Evolutionary conservation across 192 early-diverging fungal genomes (phyloP), one percentile per base, ranked within the genome.

Genomic region (Gonapodya prolifera): DNA sequence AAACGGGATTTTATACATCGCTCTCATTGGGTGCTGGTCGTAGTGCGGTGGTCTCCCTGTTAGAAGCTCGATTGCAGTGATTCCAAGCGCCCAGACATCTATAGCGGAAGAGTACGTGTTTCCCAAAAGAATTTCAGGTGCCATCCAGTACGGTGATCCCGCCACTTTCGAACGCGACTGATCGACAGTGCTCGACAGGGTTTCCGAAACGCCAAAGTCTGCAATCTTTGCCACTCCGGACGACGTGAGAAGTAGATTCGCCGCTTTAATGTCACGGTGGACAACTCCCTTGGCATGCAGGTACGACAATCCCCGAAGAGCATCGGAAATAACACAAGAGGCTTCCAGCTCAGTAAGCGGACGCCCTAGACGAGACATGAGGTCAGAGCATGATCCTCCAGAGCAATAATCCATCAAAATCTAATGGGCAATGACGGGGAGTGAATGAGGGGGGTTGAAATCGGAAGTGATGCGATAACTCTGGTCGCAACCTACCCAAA

Each of bases 211-310:
- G 73, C 98, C 98, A 92, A 99, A 99, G 79, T 99, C 98, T 0
- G 94, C 94, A n/a, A 99, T 96, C 82, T 99, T 99, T 69, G 97
- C 95, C 0, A 87, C 82, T 1, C 88, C 84, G 29, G 91, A 91
- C 34, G 84, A 86, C 0, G 89, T 92, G 71, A 92, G 82, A 17
- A 99, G 84, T 35, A 99, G 83, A 80, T 99, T 99, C 30, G 96
- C 96, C 0, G 98, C 96, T 86, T 99, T 99, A 82, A 99, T 94
- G 78, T 99, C 98, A 34, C 96, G 89, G 79, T 99, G 98, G 34
- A 99, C 91, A 70, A 99, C 96, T 29, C 98, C 96, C 75, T 93
- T 94, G 76, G 92, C 92, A 79, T 98, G 96, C 71, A 98, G 77
- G 35, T 80, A 85, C 1, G 75, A 81, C 76, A 85, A 73, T 16